Evolutionary conservation across 2,329 filamentous ascomycete genomes (phyloP), one percentile per base, ranked within the genome.

Genomic region (Fragosphaeria purpurea): DNA sequence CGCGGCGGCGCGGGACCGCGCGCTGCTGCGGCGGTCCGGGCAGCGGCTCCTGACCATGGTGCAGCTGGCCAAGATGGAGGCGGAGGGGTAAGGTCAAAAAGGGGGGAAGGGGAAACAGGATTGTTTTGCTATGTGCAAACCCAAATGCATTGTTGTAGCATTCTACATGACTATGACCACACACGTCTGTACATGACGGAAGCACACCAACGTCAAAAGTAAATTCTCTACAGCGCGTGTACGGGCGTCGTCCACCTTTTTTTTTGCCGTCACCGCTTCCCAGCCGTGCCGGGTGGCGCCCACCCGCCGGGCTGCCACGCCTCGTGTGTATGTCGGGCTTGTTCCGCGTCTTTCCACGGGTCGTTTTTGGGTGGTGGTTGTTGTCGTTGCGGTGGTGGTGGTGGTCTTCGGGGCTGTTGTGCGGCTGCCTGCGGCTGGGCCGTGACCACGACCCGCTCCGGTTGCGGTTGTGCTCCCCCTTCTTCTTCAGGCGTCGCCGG

Each of bases 291-390:
- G 6, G 56, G 9, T 2, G 62, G 63, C 7, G 56, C 68, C 83
- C 83, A 87, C 4, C 79, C 67, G 45, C 77, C 62, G 0, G 84
- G 84, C 63, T 85, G 80, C 81, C 82, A 86, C n/a, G 67, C 70
- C 61, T 86, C 81, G 49, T 81, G 78, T 0, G 71, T 73, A n/a
- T 68, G 69, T n/a, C 64, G 60, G 22, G 73, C 70, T 55, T 70
- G 72, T 37, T 46, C 45, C 4, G 13, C 44, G 4, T 38, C 2
- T 34, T 75, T 75, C 81, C 82, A 85, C 3, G 82, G 81, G 60
- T 83, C 73, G 7, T 53, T 51, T 38, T 53, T 11, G 1, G 45
- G 40, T 7, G 6, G 13, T n/a, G 48, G 30, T 39, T 30, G 34
- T 13, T 22, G 46, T 12, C 12, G n/a, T 8, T 13, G 34, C 7